These are phyloP conservation scores for Mesembryanthemum crystallinum DNA, from an alignment of 148 eudicot genomes.

Conservation along the genomic window DNA sequence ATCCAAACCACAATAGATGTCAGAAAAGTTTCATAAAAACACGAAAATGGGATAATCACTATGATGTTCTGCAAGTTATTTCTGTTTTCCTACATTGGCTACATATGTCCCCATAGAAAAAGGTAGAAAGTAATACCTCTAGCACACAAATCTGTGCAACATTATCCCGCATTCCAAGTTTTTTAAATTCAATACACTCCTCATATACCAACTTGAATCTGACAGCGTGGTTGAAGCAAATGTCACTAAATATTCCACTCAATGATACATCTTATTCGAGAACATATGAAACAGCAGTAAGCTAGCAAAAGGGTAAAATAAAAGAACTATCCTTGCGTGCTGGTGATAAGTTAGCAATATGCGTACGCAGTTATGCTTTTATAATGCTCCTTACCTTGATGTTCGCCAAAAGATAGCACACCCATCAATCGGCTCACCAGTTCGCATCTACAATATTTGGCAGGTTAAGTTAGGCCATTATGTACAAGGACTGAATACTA, in stretches of 20 bases:
- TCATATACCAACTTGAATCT: slow-evolving; percentile 89
- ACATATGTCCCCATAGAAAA: no score
- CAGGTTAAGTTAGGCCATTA: slow-evolving; percentile 16
- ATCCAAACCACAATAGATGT: slow-evolving; percentile 13
- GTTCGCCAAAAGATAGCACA: slow-evolving; percentile 96
- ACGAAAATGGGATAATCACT: background rate
- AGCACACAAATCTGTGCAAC: slow-evolving; percentile 97
- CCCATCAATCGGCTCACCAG: slow-evolving; percentile 90
- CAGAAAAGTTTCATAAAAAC: slow-evolving; percentile 1
- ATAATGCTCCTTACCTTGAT: slow-evolving; percentile 51
- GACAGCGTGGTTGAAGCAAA: slow-evolving; percentile 7
- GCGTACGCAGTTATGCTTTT: background rate
- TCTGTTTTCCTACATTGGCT: background rate
- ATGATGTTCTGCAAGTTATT: background rate
- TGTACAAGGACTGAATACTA: background rate
- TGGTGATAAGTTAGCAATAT: background rate
- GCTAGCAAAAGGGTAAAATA: background rate
- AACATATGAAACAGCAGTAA: background rate
- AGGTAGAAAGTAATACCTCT: slow-evolving; percentile 53
- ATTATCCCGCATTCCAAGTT: slow-evolving; percentile 90
- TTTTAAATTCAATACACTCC: slow-evolving; percentile 76
- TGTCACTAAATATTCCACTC: slow-evolving; percentile 16
- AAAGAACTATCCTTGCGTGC: background rate
- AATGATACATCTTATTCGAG: background rate
- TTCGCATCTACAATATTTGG: slow-evolving; percentile 68